Percentiles rank a stretch among this genome's conserved stretches.
Evolutionary conservation across 176 grass and related monocot genomes (phyloP).

Genomic region (Cenchrus fungigraminus): DNA sequence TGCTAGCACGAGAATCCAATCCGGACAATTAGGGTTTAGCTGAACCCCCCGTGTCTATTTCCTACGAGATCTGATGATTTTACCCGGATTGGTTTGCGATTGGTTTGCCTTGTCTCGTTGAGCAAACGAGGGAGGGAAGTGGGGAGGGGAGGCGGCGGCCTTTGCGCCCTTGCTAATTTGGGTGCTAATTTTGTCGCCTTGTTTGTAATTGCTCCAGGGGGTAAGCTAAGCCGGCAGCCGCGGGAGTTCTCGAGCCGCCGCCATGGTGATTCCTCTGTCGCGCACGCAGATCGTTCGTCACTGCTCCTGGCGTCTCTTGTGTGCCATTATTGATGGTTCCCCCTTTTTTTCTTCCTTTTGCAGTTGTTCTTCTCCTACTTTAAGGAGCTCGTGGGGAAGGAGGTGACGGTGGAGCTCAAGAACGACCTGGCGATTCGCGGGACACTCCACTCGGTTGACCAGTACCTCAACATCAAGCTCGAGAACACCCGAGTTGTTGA

Average conservation of each 20-base stretch:
- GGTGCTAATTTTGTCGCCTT: not conserved
- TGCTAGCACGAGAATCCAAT: no score
- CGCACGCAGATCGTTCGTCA: not conserved
- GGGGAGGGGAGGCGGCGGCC: not conserved
- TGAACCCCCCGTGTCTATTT: not conserved
- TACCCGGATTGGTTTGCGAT: not conserved
- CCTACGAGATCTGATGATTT: not conserved
- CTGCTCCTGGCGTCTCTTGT: not conserved
- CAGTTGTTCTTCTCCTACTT: constrained; percentile 99
- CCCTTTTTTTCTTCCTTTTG: not conserved
- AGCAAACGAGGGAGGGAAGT: not conserved
- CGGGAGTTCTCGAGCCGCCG: not conserved
- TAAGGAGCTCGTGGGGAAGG: constrained; percentile 98
- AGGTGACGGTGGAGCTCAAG: constrained; percentile 96
- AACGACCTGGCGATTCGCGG: constrained; percentile 91
- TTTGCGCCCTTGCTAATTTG: not conserved
- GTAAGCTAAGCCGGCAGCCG: not conserved
- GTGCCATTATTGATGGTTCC: not conserved
- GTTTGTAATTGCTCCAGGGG: not conserved
- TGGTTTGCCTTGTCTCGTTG: not conserved
- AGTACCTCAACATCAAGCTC: constrained; percentile 98
- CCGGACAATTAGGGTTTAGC: not conserved
- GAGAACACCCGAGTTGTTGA: constrained; percentile 91
- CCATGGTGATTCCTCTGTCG: constrained; percentile 34
- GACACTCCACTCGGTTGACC: constrained; percentile 90